A percentile compares a stretch with the other conserved stretches of the same genome.
Evolutionary conservation across 345 rosid species (phyloP).

Genomic region (Eutrema japonicum): DNA sequence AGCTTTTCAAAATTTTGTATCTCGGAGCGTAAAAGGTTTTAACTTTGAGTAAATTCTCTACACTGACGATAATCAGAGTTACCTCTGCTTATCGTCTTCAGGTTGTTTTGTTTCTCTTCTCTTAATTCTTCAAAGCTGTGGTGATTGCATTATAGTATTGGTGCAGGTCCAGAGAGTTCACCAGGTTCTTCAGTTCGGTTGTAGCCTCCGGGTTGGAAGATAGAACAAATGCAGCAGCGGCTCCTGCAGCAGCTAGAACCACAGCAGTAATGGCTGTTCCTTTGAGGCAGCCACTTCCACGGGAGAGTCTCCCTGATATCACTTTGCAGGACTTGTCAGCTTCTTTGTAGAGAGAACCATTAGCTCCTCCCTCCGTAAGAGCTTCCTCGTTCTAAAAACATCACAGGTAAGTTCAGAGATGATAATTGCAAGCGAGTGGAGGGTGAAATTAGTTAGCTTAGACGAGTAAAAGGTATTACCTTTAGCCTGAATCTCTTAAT

Average conservation of each 20-base stretch:
- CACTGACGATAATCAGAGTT: slow-evolving; percentile 36
- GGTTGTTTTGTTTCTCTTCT: background rate
- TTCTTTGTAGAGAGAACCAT: slow-evolving; percentile 47
- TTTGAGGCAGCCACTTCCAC: slow-evolving; percentile 56
- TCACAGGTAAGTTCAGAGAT: slow-evolving; percentile 1
- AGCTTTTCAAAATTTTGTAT: slow-evolving; percentile 35
- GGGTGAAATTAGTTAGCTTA: background rate
- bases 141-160: slow-evolving; percentile 18
- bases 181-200: slow-evolving; percentile 37
- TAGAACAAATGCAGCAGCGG: slow-evolving; percentile 47
- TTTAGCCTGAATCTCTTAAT: slow-evolving; percentile 59
- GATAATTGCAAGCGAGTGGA: background rate
- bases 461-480: slow-evolving; percentile 44
- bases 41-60: slow-evolving; percentile 33
- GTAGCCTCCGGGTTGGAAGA: slow-evolving; percentile 43
- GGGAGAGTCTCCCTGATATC: slow-evolving; percentile 52
- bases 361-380: slow-evolving; percentile 46
- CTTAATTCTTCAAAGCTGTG: slow-evolving; percentile 38
- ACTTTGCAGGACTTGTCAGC: slow-evolving; percentile 66
- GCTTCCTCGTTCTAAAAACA: slow-evolving; percentile 63
- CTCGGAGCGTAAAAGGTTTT: slow-evolving; percentile 38
- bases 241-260: slow-evolving; percentile 55
- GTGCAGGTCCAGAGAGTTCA: slow-evolving; percentile 36
- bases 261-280: slow-evolving; percentile 48
- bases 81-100: slow-evolving; percentile 34